Base-by-base conservation (phyloP, 306 rosid species). In the Corylus heterophylla region DNA sequence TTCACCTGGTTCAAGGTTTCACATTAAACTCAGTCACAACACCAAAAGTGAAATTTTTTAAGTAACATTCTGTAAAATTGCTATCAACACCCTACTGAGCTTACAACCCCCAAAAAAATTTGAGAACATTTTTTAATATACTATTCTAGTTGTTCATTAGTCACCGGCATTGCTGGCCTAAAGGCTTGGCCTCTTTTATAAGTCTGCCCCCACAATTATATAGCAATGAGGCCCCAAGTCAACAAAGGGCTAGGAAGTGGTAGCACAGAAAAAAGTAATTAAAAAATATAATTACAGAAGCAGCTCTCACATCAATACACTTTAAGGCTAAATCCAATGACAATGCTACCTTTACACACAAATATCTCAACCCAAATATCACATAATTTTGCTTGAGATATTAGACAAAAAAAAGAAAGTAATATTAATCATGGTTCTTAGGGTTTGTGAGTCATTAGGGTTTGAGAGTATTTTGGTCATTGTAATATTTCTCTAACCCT, bases 1-100 rank as follows among this genome's bases (percentile, higher is more conserved):
- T 95, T 95, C 81, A 95, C 98, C 98, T 92, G 76, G 66, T 73
- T 76, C 66, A 81, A 42, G n/a, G 69, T 71, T 74, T 76, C 81
- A 85, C 62, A 79, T 59, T n/a, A 74, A 69, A 74, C 47, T 76
- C 49, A 68, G 80, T 61, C 75, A 54, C 20, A 69, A 31, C 59
- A 76, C 73, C 51, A 67, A 84, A 49, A 76, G 39, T 55, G 79
- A 59, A 74, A 18, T 55, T 25, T 1, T 58, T 72, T 4, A 44
- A 69, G 68, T 66, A 55, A 74, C 17, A 74, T 29, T 39, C 31
- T 52, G 64, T 12, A 75, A 49, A 73, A 69, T n/a, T 4, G 8
- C 16, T 66, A 54, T 39, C 29, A 13, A 69, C 17, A 67, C 59
- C 14, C 29, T 74, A 74, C 50, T 39, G 72, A 76, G 69, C 31